Conservation (phyloP, 2,329 filamentous ascomycete genomes). For the Zymoseptoria ardabiliae region DNA sequence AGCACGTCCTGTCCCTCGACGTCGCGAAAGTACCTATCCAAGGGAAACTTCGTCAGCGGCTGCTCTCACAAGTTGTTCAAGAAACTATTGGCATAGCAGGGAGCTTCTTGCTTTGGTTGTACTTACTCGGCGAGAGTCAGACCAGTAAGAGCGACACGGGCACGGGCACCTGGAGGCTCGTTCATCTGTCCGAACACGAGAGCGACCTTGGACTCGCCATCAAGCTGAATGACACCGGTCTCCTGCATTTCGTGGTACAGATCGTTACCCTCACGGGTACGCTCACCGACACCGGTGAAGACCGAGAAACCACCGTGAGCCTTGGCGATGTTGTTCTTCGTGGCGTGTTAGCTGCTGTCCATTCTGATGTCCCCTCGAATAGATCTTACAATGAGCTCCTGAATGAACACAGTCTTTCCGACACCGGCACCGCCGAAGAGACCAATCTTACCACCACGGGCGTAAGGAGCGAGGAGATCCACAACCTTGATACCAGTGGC, state of each 20-base stretch:
- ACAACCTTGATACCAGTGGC: slow-evolving; percentile 99
- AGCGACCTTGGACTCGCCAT: slow-evolving; percentile 98
- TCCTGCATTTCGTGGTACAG: slow-evolving; percentile 99
- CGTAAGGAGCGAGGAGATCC: slow-evolving; percentile 96
- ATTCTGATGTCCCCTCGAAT: background rate
- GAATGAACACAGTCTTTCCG: slow-evolving; percentile 99
- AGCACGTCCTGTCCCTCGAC: slow-evolving; percentile 88
- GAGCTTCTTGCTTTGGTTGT: slow-evolving; percentile 24
- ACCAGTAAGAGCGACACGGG: slow-evolving; percentile 97
- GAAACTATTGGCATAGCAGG: slow-evolving; percentile 54
- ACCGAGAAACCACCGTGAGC: slow-evolving; percentile 99
- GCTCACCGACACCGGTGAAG: slow-evolving; percentile 99
- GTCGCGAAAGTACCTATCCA: slow-evolving; percentile 50
- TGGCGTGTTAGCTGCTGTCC: slow-evolving; percentile 21
- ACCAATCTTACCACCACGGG: slow-evolving; percentile 99
- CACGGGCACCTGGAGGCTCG: slow-evolving; percentile 98
- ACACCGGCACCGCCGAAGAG: slow-evolving; percentile 99
- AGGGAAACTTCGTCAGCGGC: too few relatives aligned
- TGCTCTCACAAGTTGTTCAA: background rate
- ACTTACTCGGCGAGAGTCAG: slow-evolving; percentile 76
- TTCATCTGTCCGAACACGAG: slow-evolving; percentile 99
- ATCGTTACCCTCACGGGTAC: slow-evolving; percentile 99
- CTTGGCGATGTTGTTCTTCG: slow-evolving; percentile 98
- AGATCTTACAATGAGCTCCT: slow-evolving; percentile 81
- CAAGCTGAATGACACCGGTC: slow-evolving; percentile 97